Evolutionary conservation across 176 grass and related monocot species (phyloP), one percentile per base, ranked within the genome.

Genomic region (Miscanthus lutarioriparius): DNA sequence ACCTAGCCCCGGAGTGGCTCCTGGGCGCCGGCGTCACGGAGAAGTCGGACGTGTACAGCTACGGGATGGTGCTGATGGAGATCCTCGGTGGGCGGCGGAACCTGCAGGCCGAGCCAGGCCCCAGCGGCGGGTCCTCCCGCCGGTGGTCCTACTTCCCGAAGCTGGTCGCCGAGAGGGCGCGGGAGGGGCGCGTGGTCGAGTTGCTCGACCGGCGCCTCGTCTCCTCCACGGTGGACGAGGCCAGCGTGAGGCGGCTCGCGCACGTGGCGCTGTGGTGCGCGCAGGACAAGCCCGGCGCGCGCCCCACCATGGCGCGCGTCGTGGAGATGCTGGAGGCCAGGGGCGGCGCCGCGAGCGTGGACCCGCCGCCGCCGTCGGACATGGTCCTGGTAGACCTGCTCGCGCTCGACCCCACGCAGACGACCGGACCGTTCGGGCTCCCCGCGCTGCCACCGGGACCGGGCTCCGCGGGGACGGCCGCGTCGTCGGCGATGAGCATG

Each of bases 41-140:
- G 77, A 96, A 78, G 87, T 96, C 84, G 27, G 94, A 96, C 79
- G 85, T 93, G 11, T 96, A 89, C 65, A 93, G 89, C 91, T 96
- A 83, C 84, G 94, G 91, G 4, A 91, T 96, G 86, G 91, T 93
- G 32, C 86, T 96, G 6, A 65, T 96, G 44, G 94, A 96, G 89
- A 72, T 96, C 39, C 83, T 96, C 32, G 84, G 84, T 28, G 88
- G 91, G 0, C 73, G 94, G 19, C 86, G 94, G n/a, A 89, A 79
- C 75, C 78, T 93, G 0, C 56, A 74, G 62, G 2, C 37, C 4
- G 88, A 79, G 39, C 32, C 48, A 1, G 75, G 15, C 0, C n/a
- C 17, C 22, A 26, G 28, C 27, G 79, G 28, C 16, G 74, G 44
- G n/a, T 62, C 72, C 20, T 62, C 72, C 20, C 70, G 54, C 32